phyloP scores from a whole-genome alignment of 1,139 yeast species.

The Candida frijolesensis region DNA sequence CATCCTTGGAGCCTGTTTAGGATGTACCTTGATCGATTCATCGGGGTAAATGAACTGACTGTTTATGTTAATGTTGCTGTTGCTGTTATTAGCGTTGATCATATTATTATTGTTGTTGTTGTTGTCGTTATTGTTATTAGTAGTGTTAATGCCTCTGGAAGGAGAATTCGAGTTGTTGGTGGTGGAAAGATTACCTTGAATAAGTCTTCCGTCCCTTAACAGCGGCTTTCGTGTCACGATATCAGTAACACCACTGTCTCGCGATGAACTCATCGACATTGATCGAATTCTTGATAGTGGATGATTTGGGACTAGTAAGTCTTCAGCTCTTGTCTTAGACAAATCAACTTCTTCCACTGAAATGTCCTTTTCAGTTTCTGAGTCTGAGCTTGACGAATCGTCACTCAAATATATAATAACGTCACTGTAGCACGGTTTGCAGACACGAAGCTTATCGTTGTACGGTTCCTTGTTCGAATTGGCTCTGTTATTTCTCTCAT shows the following conservation, averaged over 20 bases:
- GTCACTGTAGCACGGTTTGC: slow-evolving; percentile 75
- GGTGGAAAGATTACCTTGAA: not conserved
- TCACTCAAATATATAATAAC: slow-evolving; percentile 69
- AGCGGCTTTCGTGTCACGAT: slow-evolving; percentile 6
- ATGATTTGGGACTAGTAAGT: slow-evolving; percentile 26
- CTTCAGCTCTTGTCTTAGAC: slow-evolving; percentile 21
- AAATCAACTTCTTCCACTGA: slow-evolving; percentile 19
- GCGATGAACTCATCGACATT: slow-evolving; percentile 27
- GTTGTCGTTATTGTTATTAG: not conserved
- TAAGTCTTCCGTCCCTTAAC: slow-evolving; percentile 16
- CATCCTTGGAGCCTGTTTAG: slow-evolving; percentile 74
- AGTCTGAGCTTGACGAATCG: slow-evolving; percentile 44
- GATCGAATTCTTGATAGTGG: slow-evolving; percentile 37
- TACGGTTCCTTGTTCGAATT: slow-evolving; percentile 39
- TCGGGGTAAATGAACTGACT: slow-evolving; percentile 16
- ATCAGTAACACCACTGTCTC: slow-evolving; percentile 15
- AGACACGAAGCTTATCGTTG: slow-evolving; percentile 74
- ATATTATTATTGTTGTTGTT: not conserved
- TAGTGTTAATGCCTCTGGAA: slow-evolving; percentile 9
- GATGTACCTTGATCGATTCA: slow-evolving; percentile 26
- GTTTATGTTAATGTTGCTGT: not conserved
- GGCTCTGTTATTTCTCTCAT: slow-evolving; percentile 31
- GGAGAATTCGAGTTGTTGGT: slow-evolving; percentile 12
- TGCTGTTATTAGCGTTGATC: not conserved
- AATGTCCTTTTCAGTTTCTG: slow-evolving; percentile 22